Percentiles rank a stretch among this genome's conserved stretches.
Conservation (phyloP, 208 protist species). For the Trichomonas tenax region DNA sequence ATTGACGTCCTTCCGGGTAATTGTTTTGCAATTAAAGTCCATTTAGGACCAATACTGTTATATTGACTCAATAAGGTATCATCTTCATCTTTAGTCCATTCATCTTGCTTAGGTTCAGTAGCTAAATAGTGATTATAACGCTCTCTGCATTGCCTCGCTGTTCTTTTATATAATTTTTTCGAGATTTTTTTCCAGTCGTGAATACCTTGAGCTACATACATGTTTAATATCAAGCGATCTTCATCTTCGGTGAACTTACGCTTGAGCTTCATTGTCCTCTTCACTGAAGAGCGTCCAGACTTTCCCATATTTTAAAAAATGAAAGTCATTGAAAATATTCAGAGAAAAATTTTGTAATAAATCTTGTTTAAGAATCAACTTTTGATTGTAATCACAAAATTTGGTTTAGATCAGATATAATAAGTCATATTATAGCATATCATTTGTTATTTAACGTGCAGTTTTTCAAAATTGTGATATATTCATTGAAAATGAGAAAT, state of each 20-base stretch:
- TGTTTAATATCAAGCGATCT: background rate
- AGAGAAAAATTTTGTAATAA: background rate
- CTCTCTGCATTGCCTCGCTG: background rate
- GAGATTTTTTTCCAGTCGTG: background rate
- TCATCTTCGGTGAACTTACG: background rate
- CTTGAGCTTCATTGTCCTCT: background rate
- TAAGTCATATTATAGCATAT: too few relatives aligned
- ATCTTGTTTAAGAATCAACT: too few relatives aligned
- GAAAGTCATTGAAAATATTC: background rate
- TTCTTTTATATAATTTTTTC: background rate
- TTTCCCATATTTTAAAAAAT: background rate
- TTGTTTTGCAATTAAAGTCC: background rate
- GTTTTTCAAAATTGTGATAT: too few relatives aligned
- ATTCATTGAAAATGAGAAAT: too few relatives aligned
- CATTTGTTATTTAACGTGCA: too few relatives aligned
- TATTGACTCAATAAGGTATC: background rate
- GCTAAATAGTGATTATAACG: background rate
- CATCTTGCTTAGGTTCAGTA: background rate
- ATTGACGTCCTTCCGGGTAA: background rate
- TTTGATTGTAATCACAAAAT: too few relatives aligned
- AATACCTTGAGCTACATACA: background rate
- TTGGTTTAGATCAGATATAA: too few relatives aligned
- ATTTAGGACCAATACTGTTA: background rate
- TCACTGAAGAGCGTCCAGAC: background rate
- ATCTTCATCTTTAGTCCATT: background rate